Base-by-base conservation (phyloP, 2,329 filamentous ascomycete species). In the Geosmithia putterillii region DNA sequence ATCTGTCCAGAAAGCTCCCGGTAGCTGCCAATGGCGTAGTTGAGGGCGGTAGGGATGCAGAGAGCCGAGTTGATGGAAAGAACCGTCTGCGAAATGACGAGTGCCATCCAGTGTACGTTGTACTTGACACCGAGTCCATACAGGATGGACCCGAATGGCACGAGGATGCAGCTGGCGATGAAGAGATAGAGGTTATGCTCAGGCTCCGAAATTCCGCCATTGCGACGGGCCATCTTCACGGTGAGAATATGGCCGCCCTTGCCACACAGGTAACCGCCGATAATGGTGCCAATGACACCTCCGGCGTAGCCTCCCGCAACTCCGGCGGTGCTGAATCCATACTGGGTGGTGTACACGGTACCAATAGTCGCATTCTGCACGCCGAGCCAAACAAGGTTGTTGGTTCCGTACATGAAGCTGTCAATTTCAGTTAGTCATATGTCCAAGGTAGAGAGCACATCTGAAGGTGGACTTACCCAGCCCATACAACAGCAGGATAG, bases 141-240 rank as follows among this genome's bases (percentile, higher is more conserved):
- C 1, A 61, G 51, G 21, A 61, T 52, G 20, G 59, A 48, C 0
- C 51, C 51, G 2, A 44, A 50, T 0, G 59, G 58, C 7, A 57
- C 50, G n/a, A 59, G 49, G 17, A 60, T 19, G 2, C 55, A 50
- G 5, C 57, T 58, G 6, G 57, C 46, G 6, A 53, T 42, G 28
- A 66, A 62, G 1, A 63, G 56, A 65, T 64, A 68, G 1, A 68
- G 50, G 1, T 64, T 55, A 23, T 66, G 60, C 42, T 68, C 65
- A 0, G 65, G 57, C 43, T 68, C 65, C 40, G 58, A 60, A 7
- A 67, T 54, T 4, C 65, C 65, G 15, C 57, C 54, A 45, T 68
- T 68, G 10, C 56, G 58, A 4, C 64, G 61, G 0, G 64, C 62
- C 2, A 62, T 50, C 22, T 56, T 57, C 19, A 68, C 55, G 1